These are phyloP conservation scores for Penicillium sp. DNA, from an alignment of 2,329 filamentous ascomycete genomes.

Conservation along the genomic window DNA sequence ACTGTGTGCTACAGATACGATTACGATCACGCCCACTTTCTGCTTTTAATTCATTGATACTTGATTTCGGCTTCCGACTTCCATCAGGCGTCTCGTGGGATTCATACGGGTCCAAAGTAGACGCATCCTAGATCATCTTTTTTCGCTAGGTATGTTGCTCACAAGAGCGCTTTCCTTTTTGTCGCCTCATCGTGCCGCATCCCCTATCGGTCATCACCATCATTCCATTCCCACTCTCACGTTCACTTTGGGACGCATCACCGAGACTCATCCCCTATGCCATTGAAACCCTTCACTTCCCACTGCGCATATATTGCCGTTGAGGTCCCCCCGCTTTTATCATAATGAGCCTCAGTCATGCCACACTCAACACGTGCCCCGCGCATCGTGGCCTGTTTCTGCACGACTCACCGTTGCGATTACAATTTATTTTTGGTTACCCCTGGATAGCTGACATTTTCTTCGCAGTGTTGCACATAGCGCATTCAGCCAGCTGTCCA, in stretches of 20 bases:
- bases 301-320: background rate
- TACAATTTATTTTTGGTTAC: background rate
- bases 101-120: conserved; percentile 3
- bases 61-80: conserved; percentile 1
- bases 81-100: conserved; percentile 6
- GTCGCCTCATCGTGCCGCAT: background rate
- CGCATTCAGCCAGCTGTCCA: conserved; percentile 7
- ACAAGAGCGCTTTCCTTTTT: background rate
- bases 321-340: conserved; percentile 2
- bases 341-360: conserved; percentile 16
- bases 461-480: conserved; percentile 15
- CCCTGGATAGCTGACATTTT: background rate
- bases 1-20: conserved; percentile 24
- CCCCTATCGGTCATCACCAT: background rate
- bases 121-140: conserved; percentile 2
- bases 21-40: conserved; percentile 25
- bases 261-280: background rate
- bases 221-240: background rate
- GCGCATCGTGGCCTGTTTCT: conserved; percentile 5
- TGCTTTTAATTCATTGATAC: conserved; percentile 13
- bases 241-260: background rate
- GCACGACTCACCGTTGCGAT: background rate
- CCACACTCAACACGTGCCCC: conserved; percentile 16
- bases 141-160: conserved; percentile 10
- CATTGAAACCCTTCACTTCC: background rate